Percentiles rank a stretch among this genome's conserved stretches.
These are phyloP conservation scores for Dendrothele bispora DNA, from an alignment of 768 basidiomycete genomes.

Conservation along the genomic window DNA sequence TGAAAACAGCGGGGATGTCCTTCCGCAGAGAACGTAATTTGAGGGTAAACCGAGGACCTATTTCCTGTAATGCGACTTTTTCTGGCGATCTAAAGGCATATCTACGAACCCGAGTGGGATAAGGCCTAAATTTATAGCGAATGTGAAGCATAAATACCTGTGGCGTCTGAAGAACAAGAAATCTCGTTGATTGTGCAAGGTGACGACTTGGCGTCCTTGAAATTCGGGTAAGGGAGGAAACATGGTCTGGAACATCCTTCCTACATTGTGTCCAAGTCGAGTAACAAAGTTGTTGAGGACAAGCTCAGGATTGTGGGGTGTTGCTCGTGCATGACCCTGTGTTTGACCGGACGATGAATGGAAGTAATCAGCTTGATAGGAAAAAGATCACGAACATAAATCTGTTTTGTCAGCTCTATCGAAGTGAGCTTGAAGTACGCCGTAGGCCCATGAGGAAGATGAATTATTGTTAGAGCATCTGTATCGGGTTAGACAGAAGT, in stretches of 20 bases:
- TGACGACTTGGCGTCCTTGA: constrained; percentile 95
- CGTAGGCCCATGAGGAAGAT: constrained; percentile 90
- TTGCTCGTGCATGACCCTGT: constrained; percentile 92
- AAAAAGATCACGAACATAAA: constrained; percentile 57
- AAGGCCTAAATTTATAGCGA: too few relatives aligned
- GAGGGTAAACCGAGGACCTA: constrained; percentile 95
- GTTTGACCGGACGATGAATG: constrained; percentile 2
- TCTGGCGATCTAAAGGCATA: constrained; percentile 92
- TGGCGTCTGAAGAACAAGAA: constrained; percentile 97
- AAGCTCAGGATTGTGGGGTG: constrained; percentile 92
- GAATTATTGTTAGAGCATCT: constrained; percentile 93
- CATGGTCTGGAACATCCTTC: constrained; percentile 93
- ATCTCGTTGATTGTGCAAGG: constrained; percentile 95
- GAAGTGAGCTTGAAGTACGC: constrained; percentile 95
- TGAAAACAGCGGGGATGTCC: constrained; percentile 80
- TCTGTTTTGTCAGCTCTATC: constrained; percentile 80
- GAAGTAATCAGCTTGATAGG: not conserved
- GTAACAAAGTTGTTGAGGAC: constrained; percentile 95
- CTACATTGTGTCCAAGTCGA: constrained; percentile 88
- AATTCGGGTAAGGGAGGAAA: constrained; percentile 96
- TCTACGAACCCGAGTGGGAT: constrained; percentile 34
- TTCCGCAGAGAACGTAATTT: constrained; percentile 89
- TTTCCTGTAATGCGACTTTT: constrained; percentile 93
- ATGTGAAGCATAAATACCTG: constrained; percentile 51
- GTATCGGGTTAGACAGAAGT: constrained; percentile 8